These are phyloP conservation scores for Scleroderma citrinum DNA, from an alignment of 768 basidiomycete genomes.

Conservation along the genomic window DNA sequence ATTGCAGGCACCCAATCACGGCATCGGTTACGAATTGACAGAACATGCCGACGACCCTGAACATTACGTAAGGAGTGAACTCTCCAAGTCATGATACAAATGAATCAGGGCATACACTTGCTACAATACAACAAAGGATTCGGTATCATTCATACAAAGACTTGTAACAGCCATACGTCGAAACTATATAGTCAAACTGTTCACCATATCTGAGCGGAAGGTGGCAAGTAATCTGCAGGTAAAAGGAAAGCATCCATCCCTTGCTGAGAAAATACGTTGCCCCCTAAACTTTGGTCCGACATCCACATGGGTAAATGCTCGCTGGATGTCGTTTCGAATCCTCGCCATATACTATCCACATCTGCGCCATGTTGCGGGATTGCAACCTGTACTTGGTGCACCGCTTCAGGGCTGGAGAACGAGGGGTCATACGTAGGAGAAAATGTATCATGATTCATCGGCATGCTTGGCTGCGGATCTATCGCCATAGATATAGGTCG, in stretches of 20 bases:
- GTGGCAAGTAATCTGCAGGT: constrained; percentile 66
- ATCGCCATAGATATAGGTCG: constrained; percentile 43
- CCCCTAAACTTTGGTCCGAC: constrained; percentile 77
- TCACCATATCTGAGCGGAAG: constrained; percentile 74
- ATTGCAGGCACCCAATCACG: too few species aligned
- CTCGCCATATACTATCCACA: constrained; percentile 70
- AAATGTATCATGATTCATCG: constrained; percentile 42
- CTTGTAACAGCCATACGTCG: neutral
- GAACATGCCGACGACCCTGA: too few species aligned
- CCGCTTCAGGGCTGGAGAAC: constrained; percentile 29
- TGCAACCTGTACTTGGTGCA: constrained; percentile 29
- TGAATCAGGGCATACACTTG: neutral
- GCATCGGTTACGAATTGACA: too few species aligned
- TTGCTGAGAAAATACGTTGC: constrained; percentile 66
- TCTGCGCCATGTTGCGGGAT: constrained; percentile 22
- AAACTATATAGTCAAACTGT: neutral
- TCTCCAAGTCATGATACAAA: neutral
- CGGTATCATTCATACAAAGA: neutral
- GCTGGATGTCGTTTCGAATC: constrained; percentile 62
- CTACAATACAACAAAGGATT: neutral
- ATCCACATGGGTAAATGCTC: constrained; percentile 84
- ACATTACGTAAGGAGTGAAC: too few species aligned
- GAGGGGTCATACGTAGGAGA: constrained; percentile 51
- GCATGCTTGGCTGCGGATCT: constrained; percentile 34
- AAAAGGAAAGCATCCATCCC: constrained; percentile 85